Evolutionary conservation across 1,284 basidiomycete species (phyloP).

Genomic region (Xerocomus nothofagi): DNA sequence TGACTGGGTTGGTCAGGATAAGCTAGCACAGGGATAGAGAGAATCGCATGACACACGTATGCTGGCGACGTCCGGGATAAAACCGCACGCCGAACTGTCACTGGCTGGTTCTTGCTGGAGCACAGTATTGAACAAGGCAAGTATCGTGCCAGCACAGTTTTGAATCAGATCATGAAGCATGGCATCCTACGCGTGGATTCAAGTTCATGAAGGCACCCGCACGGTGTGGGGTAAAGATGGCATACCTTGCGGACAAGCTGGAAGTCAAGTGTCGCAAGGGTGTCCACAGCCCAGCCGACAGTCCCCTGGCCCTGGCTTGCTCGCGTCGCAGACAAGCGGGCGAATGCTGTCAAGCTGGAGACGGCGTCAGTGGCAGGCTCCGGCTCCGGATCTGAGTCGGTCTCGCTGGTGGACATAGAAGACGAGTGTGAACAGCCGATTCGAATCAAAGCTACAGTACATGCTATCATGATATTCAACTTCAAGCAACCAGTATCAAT

Average conservation of each 20-base stretch:
- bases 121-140: slow-evolving; percentile 36
- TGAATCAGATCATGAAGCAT: slow-evolving; percentile 37
- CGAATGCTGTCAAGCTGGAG: slow-evolving; percentile 21
- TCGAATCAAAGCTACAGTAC: slow-evolving; percentile 1
- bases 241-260: slow-evolving; percentile 32
- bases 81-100: slow-evolving; percentile 1
- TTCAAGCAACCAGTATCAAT: too few relatives aligned
- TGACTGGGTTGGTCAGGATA: slow-evolving; percentile 21
- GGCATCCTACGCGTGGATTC: slow-evolving; percentile 32
- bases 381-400: slow-evolving; percentile 43
- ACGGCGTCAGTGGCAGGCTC: slow-evolving; percentile 11
- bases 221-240: not conserved
- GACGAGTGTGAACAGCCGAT: not conserved
- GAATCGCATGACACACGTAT: slow-evolving; percentile 22
- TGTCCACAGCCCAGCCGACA: slow-evolving; percentile 27
- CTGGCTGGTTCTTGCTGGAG: slow-evolving; percentile 11
- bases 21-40: slow-evolving; percentile 1
- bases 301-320: slow-evolving; percentile 8
- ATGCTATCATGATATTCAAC: too few relatives aligned
- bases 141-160: slow-evolving; percentile 37
- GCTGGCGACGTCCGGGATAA: slow-evolving; percentile 25
- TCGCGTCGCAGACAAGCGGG: slow-evolving; percentile 17
- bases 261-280: slow-evolving; percentile 32
- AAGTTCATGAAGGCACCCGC: not conserved
- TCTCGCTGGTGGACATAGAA: slow-evolving; percentile 39